A percentile compares a stretch with the other conserved stretches of the same genome.
Evolutionary conservation across 352 stramenopile genomes (phyloP).

Genomic region (Globisporangium alternatum): DNA sequence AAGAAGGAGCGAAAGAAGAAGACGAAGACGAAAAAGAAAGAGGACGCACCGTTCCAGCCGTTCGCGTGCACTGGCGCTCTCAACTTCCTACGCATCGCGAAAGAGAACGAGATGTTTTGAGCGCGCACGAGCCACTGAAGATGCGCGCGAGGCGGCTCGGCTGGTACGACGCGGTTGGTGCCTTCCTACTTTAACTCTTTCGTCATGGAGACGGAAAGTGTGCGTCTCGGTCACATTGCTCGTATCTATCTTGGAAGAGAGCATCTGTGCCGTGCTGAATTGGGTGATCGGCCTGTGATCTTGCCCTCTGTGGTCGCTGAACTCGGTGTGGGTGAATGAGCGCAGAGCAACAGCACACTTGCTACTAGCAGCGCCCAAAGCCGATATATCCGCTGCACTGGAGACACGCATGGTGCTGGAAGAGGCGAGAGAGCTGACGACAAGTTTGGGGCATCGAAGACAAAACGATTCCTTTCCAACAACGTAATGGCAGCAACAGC

Average conservation of each 20-base stretch:
- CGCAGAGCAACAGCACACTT: too few relatives aligned
- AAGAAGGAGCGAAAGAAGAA: conserved; percentile 20
- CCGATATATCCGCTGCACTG: background rate
- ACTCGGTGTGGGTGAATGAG: too few relatives aligned
- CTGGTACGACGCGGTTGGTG: background rate
- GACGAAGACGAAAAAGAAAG: conserved; percentile 25
- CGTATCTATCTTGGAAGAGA: too few relatives aligned
- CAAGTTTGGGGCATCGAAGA: background rate
- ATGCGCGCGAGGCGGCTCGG: background rate
- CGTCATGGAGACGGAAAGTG: too few relatives aligned
- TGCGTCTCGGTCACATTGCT: too few relatives aligned
- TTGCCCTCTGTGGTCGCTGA: too few relatives aligned
- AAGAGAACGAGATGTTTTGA: conserved; percentile 79
- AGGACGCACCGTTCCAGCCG: conserved; percentile 39
- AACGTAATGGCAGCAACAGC: conserved; percentile 1
- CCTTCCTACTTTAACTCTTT: too few relatives aligned
- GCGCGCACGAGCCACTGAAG: background rate
- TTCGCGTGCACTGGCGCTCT: conserved; percentile 70
- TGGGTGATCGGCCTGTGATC: too few relatives aligned
- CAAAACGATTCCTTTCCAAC: background rate
- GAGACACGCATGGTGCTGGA: background rate
- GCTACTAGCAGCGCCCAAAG: background rate
- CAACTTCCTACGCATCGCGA: conserved; percentile 52
- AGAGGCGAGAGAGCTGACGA: background rate
- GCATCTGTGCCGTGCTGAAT: too few relatives aligned